Evolutionary conservation across 2,329 filamentous ascomycete species (phyloP), one percentile per base, ranked within the genome.

Genomic region (Helotiales sp.): DNA sequence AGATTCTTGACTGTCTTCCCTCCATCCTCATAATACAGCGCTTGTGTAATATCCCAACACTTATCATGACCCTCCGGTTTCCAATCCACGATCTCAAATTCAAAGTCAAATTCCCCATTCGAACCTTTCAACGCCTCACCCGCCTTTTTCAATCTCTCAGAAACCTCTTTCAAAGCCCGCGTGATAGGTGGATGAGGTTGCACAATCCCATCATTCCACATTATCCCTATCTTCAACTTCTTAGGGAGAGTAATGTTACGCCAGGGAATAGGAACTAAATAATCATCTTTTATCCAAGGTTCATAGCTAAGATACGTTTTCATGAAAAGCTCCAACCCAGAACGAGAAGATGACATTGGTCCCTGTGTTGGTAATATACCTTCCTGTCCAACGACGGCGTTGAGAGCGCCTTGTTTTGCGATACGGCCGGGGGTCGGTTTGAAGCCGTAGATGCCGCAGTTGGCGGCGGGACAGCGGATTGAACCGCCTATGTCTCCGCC

Each of bases 231-330:
- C 33, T 72, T 73, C 1, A 75, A 71, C 0, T 58, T 62, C 1
- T 24, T 17, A 10, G 57, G 49, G 42, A 59, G 53, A 12, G 48
- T 53, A 3, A 59, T 44, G 2, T 48, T 6, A 0, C 57, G 53
- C 57, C 57, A 59, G 0, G 80, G 79, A 1, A 84, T 75, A 0
- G 79, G 79, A 0, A 82, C 66, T 22, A 79, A 75, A 44, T 77
- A 78, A 0, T 80, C 77, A 51, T 85, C 82, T 15, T 73, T 60
- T 0, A 74, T 67, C 80, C 81, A 84, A 0, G 81, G 79, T 54
- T 77, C 69, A 2, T 60, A 52, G 2, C 55, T 56, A 19, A 66
- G 34, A 15, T 65, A 59, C 1, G 61, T 58, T 27, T 60, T 55
- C 50, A 62, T 62, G 59, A 68, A 69, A 5, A 72, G 59, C 17